phyloP scores from a whole-genome alignment of 768 basidiomycete genomes.

The Cyclocybe cylindracea region DNA sequence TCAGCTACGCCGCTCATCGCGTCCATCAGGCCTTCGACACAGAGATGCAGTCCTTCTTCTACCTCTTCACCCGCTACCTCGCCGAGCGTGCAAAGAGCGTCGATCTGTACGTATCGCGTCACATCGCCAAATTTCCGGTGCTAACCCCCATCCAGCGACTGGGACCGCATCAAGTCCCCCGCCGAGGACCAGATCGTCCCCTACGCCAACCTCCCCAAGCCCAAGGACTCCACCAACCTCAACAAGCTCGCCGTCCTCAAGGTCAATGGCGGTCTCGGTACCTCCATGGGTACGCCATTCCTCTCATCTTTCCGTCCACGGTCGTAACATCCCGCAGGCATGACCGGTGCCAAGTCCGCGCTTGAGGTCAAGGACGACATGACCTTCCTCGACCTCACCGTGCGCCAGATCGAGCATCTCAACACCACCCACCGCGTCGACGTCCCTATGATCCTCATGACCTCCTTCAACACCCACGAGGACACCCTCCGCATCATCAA shows the following conservation, averaged over 20 bases:
- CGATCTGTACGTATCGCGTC: slow-evolving; percentile 66
- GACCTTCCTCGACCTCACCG: slow-evolving; percentile 95
- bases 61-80: slow-evolving; percentile 94
- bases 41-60: slow-evolving; percentile 97
- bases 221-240: slow-evolving; percentile 63
- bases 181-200: slow-evolving; percentile 84
- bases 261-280: slow-evolving; percentile 92
- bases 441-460: slow-evolving; percentile 98
- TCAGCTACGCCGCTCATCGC: slow-evolving; percentile 11
- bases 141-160: slow-evolving; percentile 52
- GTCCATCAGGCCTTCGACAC: slow-evolving; percentile 76
- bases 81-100: slow-evolving; percentile 83
- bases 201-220: slow-evolving; percentile 69
- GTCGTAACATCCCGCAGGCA: slow-evolving; percentile 43
- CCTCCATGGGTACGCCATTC: slow-evolving; percentile 73
- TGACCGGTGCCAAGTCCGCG: slow-evolving; percentile 88
- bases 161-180: slow-evolving; percentile 89
- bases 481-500: slow-evolving; percentile 96
- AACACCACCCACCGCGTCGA: slow-evolving; percentile 83
- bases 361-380: slow-evolving; percentile 97
- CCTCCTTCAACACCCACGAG: slow-evolving; percentile 97
- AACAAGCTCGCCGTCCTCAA: slow-evolving; percentile 95
- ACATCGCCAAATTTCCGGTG: slow-evolving; percentile 6
- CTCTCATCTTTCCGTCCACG: background rate
- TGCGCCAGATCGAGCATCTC: slow-evolving; percentile 94